phyloP scores from a whole-genome alignment of 352 stramenopile genomes.

The Stramenopiles sp. region DNA sequence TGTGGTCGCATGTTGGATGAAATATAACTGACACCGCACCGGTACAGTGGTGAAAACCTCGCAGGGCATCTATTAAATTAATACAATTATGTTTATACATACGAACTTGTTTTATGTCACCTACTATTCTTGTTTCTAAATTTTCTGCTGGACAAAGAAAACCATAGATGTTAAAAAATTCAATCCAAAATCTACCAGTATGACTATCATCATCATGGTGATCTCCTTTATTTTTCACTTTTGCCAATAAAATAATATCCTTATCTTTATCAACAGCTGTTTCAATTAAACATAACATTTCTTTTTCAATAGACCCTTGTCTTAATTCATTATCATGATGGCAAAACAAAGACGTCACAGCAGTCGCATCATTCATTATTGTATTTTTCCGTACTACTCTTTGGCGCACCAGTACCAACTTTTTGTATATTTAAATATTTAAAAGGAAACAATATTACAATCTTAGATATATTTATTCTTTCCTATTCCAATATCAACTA shows the following conservation, averaged over 20 bases:
- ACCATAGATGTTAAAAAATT: not conserved
- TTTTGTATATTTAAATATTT: too few relatives aligned
- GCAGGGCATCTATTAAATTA: slow-evolving; percentile 1
- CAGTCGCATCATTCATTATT: too few relatives aligned
- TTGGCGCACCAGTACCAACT: too few relatives aligned
- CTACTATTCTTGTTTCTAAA: not conserved
- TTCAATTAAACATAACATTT: not conserved
- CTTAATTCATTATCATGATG: not conserved
- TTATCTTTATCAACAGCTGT: slow-evolving; percentile 1
- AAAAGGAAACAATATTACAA: too few relatives aligned
- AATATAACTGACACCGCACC: slow-evolving; percentile 3
- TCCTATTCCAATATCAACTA: too few relatives aligned
- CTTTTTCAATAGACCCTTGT: not conserved
- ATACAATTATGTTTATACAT: not conserved
- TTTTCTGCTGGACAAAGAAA: not conserved
- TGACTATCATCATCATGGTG: not conserved
- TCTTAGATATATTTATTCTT: too few relatives aligned
- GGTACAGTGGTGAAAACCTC: not conserved
- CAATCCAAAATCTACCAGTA: slow-evolving; percentile 7
- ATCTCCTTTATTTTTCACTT: not conserved
- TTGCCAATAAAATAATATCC: not conserved
- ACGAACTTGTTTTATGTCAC: not conserved
- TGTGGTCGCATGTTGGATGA: not conserved
- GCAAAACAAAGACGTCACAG: not conserved
- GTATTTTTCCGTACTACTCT: too few relatives aligned